Base-by-base conservation (phyloP, 345 rosid species). In the Populus alba region DNA sequence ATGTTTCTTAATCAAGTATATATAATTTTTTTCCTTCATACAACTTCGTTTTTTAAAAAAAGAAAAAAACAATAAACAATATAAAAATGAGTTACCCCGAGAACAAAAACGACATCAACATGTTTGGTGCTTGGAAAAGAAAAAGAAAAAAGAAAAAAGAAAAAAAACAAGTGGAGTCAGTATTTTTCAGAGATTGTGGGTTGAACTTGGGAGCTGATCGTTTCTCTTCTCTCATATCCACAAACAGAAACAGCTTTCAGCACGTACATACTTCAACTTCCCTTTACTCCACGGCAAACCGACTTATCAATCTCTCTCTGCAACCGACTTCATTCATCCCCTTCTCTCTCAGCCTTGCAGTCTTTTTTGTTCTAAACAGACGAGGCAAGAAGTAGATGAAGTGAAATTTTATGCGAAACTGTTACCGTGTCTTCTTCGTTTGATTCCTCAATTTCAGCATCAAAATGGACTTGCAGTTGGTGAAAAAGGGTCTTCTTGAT, bases 381-480 rank as follows among this genome's bases (percentile, higher is more conserved):
- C 51, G 33, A 22, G 16, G 1, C 43, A 39, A 12, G 49, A 43
- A 43, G 49, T 12, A 13, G 18, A 41, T 10, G 45, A 41, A 41
- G 12, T 45, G 20, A 33, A 13, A 17, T 38, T 75, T 65, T 70
- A 10, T 65, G 13, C 45, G 20, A 16, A 25, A 13, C 73, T 66
- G 45, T 59, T 47, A 47, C 13, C 22, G 77, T 81, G 77, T 66
- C 53, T 53, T 37, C 41, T 69, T 70, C 73, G 68, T 79, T 65
- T 70, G 38, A 3, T 53, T 11, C 23, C 12, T 62, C 38, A 29
- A 35, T 78, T 23, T 15, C 38, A 23, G 22, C 8, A n/a, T 39
- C 53, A 49, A 2, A 11, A 93, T 93, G 97, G 98, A 91, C 57
- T 31, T 85, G 77, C 75, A 81, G 18, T 81, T 88, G 79, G 77